These are phyloP conservation scores for Alternaria burnsii DNA, from an alignment of 2,329 filamentous ascomycete species.

Conservation along the genomic window DNA sequence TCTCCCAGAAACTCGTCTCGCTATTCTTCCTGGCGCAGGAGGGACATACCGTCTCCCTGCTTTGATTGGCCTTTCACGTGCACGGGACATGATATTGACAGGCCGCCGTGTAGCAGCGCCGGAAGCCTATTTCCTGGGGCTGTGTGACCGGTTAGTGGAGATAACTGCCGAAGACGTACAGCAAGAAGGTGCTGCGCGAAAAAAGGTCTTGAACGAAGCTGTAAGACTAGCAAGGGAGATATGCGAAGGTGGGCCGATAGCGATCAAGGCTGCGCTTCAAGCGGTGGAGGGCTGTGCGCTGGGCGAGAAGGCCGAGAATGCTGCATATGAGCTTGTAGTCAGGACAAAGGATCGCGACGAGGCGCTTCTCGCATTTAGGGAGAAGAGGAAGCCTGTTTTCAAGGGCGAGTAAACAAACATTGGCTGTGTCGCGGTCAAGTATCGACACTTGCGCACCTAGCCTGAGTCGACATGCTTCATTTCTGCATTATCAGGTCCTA, in stretches of 20 bases:
- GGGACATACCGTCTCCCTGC: conserved; percentile 87
- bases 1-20: conserved; percentile 89
- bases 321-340: conserved; percentile 84
- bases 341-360: conserved; percentile 87
- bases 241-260: conserved; percentile 87
- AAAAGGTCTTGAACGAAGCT: conserved; percentile 76
- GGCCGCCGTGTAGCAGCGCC: conserved; percentile 82
- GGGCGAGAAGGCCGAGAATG: conserved; percentile 81
- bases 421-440: neutral
- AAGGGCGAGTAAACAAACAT: conserved; percentile 56
- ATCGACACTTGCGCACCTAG: neutral
- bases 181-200: conserved; percentile 65
- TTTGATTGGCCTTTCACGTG: conserved; percentile 80
- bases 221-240: conserved; percentile 83
- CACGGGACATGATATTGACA: conserved; percentile 90
- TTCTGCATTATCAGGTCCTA: conserved; percentile 5
- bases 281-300: conserved; percentile 74
- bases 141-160: conserved; percentile 90
- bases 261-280: conserved; percentile 78
- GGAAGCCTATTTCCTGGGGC: conserved; percentile 90
- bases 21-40: conserved; percentile 93
- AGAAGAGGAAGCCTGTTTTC: conserved; percentile 77
- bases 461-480: conserved; percentile 24
- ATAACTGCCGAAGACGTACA: conserved; percentile 67
- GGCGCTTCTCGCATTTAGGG: conserved; percentile 83